Evolutionary conservation across 495 filamentous ascomycete species (phyloP).

Genomic region (Baudoinia panamericana): DNA sequence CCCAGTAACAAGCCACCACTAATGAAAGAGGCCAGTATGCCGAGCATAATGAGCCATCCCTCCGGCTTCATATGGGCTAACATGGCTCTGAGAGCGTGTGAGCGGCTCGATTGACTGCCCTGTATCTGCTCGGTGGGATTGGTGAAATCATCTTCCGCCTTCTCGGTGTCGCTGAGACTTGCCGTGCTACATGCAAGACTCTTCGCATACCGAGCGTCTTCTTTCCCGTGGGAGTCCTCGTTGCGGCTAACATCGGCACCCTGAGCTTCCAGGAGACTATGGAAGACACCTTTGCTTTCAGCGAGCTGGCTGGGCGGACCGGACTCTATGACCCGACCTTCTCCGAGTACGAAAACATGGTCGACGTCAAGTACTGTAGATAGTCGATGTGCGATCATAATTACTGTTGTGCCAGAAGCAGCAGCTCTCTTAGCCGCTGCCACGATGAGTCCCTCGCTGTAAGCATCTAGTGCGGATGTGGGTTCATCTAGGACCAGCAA

Average conservation of each 20-base stretch:
- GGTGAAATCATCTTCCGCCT: background rate
- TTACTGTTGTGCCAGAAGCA: constrained; percentile 74
- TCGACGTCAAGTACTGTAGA: constrained; percentile 92
- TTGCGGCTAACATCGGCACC: too few relatives aligned
- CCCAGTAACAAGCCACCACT: constrained; percentile 36
- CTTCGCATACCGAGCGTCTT: background rate
- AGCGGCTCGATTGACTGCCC: background rate
- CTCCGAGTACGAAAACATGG: constrained; percentile 71
- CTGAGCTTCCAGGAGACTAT: constrained; percentile 26
- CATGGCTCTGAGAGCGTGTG: background rate
- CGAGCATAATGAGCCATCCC: constrained; percentile 6
- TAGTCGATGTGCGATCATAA: constrained; percentile 87
- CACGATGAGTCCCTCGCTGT: constrained; percentile 89
- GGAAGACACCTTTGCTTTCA: constrained; percentile 7
- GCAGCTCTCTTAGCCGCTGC: constrained; percentile 71
- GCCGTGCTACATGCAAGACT: background rate
- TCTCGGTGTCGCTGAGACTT: background rate
- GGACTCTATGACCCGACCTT: constrained; percentile 80
- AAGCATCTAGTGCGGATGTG: constrained; percentile 67
- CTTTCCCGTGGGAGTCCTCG: background rate
- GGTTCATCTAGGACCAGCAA: constrained; percentile 87
- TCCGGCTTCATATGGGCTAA: constrained; percentile 9
- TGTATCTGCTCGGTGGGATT: background rate
- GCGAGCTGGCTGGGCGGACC: constrained; percentile 39
- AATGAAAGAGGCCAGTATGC: constrained; percentile 25